Base-by-base conservation (phyloP, 1,284 basidiomycete genomes). In the Pulveroboletus sp. region DNA sequence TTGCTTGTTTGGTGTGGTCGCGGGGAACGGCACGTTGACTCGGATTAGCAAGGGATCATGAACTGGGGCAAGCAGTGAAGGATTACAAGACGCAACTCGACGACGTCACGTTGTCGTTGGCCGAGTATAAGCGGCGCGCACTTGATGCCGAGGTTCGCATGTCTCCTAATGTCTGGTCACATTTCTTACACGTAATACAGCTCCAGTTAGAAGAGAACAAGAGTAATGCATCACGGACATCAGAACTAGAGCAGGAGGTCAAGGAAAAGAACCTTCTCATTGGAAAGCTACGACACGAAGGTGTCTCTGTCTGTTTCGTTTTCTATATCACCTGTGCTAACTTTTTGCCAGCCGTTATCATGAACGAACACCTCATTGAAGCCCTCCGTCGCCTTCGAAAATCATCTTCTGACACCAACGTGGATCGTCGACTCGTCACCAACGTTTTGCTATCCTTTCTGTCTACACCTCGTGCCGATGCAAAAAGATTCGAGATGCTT, bases 401-500 rank as follows among this genome's bases (percentile, higher is more conserved):
- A 62, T 92, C 89, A 59, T 89, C 92, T 4, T 85, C 91, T 2
- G 92, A 94, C 58, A 89, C 85, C 50, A 96, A 92, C 60, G 96
- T 99, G 20, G 96, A 99, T 71, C 81, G 92, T 56, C 87, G 94
- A 15, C 84, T 99, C 3, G 94, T 99, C 31, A 97, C 92, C 25
- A 99, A 99, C 68, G 86, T 99, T 43, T 77, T 99, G 12, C 80
- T 99, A n/a, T 87, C 88, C 2, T 99, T 98, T 78, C 80, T 99
- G 49, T 85, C 83, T 10, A 96, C 94, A 0, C 92, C 95, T 11
- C 86, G 97, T 11, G 90, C 87, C 24, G 96, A 99, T 73, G 78
- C 88, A 24, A 99, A 99, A 72, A 86, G 96, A 8, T 99, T 96
- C 72, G 97, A 99, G 76, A 98, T 99, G 89, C 83, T 99, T 14